A percentile compares a stretch with the other conserved stretches of the same genome.
These are phyloP conservation scores for Phytophthora macrochlamydospora DNA, from an alignment of 352 stramenopile genomes.

Conservation along the genomic window DNA sequence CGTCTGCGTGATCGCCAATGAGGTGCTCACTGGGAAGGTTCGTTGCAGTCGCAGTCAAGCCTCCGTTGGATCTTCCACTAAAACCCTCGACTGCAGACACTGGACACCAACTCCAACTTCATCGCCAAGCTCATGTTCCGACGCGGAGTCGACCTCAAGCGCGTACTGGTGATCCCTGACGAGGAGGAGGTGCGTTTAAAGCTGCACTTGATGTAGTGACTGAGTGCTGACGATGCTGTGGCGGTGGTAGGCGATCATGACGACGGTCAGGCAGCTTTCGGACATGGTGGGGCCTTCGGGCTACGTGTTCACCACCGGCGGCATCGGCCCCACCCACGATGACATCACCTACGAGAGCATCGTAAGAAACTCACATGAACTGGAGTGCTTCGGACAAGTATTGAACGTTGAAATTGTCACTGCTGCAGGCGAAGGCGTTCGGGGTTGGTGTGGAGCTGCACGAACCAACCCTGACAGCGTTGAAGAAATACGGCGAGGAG, in stretches of 20 bases:
- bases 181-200: constrained; percentile 46
- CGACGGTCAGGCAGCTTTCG: constrained; percentile 76
- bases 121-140: constrained; percentile 84
- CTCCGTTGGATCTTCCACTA: background rate
- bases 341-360: constrained; percentile 90
- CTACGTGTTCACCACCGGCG: constrained; percentile 86
- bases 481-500: constrained; percentile 60
- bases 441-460: constrained; percentile 63
- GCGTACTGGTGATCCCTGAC: constrained; percentile 81
- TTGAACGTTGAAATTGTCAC: background rate
- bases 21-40: constrained; percentile 80
- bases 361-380: constrained; percentile 20
- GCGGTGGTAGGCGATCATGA: constrained; percentile 45
- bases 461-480: constrained; percentile 58
- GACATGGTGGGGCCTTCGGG: constrained; percentile 69
- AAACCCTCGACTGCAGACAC: constrained; percentile 48
- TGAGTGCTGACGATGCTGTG: background rate
- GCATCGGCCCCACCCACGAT: constrained; percentile 86
- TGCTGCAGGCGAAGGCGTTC: constrained; percentile 66
- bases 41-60: too few relatives aligned
- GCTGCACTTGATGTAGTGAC: background rate
- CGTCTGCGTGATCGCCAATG: constrained; percentile 74
- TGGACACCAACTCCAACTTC: constrained; percentile 88
- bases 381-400: background rate
- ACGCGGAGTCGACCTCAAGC: constrained; percentile 77